Percentiles rank a stretch among this genome's conserved stretches.
Evolutionary conservation across 2,329 filamentous ascomycete species (phyloP).

Genomic region (Alternaria angustiovoidea): DNA sequence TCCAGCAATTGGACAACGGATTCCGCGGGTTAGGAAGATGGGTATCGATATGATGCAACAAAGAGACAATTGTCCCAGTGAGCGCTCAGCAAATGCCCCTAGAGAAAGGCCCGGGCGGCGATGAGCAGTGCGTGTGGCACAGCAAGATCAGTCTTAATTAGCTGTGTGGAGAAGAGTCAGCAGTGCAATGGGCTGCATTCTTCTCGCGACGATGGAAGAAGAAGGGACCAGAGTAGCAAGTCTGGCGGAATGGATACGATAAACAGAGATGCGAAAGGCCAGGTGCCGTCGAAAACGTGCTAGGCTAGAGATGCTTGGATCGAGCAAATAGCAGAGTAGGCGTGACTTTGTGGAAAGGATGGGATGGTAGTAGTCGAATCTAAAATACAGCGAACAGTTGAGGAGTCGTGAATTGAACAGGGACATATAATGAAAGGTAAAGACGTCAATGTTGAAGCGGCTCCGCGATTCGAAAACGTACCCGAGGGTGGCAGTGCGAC

Average conservation of each 20-base stretch:
- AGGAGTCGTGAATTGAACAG: constrained; percentile 13
- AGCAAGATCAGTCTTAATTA: constrained; percentile 29
- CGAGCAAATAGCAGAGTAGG: constrained; percentile 20
- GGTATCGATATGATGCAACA: constrained; percentile 5
- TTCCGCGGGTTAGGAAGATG: neutral
- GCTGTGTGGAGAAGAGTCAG: constrained; percentile 39
- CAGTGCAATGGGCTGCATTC: constrained; percentile 33
- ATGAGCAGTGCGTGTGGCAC: constrained; percentile 29
- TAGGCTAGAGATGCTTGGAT: constrained; percentile 24
- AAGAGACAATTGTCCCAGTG: constrained; percentile 27
- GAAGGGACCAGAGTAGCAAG: neutral
- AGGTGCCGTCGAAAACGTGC: constrained; percentile 21
- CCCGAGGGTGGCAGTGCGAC: constrained; percentile 48
- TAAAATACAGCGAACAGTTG: constrained; percentile 16
- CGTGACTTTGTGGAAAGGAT: constrained; percentile 20
- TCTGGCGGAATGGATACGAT: neutral
- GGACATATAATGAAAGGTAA: constrained; percentile 23
- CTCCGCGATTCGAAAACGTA: constrained; percentile 49
- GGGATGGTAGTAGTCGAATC: constrained; percentile 18
- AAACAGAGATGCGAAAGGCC: constrained; percentile 10
- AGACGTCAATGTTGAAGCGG: constrained; percentile 34
- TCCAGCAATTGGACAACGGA: constrained; percentile 29
- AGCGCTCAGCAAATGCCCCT: constrained; percentile 31
- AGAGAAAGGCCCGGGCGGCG: constrained; percentile 25
- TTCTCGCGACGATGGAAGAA: constrained; percentile 11